Base-by-base conservation (phyloP, 345 rosid species). In the Citrus medica region DNA sequence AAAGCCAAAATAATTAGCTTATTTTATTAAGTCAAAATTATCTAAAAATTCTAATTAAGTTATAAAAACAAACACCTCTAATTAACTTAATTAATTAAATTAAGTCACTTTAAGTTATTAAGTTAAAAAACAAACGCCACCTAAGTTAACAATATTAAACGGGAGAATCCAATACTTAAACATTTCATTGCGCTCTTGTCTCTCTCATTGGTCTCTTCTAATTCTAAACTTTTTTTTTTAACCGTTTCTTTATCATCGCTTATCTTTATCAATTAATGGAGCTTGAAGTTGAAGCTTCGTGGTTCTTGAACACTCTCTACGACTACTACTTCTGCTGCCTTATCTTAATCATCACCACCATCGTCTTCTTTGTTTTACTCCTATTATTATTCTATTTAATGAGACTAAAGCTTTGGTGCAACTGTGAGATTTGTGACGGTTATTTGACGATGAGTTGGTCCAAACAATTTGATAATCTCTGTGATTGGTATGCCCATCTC, bases 401-500 rank as follows among this genome's bases (percentile, higher is more conserved):
- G 17, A 87, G 82, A n/a, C 79, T 70, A 5, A 89, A 86, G 35
- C 77, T 83, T 0, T 85, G 88, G 90, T 92, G 96, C 80, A 87
- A 83, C 88, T 93, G 98, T 66, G 90, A 88, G 70, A 86, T 89
- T 56, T 93, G 98, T 67, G 48, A 80, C 0, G 84, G 90, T 70
- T 93, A 90, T 48, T 86, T 91, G 63, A 85, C 85, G 3, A 82
- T 85, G 33, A 77, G 87, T 21, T 93, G 98, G 98, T 69, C 89
- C 22, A 82, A 84, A 33, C 48, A 88, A 3, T 89, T 90, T 60
- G 71, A 79, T 42, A 93, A 91, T 38, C 92, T 93, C 7, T 84
- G 89, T 56, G 98, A 93, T 19, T 93, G 98, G 96, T 93, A 89
- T 79, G 10, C 94, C 67, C 91, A 93, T 67, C 94, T 93, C 17